Percentiles rank a stretch among this genome's conserved stretches.
phyloP scores from a whole-genome alignment of 2,329 filamentous ascomycete species.

The Exophiala aquamarina region DNA sequence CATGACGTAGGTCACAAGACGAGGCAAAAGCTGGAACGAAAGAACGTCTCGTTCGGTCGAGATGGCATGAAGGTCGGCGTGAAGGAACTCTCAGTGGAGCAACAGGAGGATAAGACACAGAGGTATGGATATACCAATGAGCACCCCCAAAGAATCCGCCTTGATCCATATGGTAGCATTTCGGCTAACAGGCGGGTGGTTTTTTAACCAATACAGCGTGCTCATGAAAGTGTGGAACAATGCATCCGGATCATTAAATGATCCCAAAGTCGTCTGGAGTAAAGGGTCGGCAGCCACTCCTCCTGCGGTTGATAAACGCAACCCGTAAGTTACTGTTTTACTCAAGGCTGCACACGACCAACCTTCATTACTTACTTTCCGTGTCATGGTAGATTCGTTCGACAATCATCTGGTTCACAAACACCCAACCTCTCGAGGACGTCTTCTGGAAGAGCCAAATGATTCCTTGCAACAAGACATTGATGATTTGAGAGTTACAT shows the following conservation, averaged over 20 bases:
- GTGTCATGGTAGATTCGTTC: constrained; percentile 9
- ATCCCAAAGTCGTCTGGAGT: constrained; percentile 42
- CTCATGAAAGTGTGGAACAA: constrained; percentile 52
- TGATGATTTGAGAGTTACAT: too few species aligned
- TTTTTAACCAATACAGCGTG: constrained; percentile 33
- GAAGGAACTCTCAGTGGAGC: constrained; percentile 57
- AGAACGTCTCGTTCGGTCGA: constrained; percentile 59
- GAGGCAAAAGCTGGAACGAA: constrained; percentile 62
- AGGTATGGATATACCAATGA: constrained; percentile 39
- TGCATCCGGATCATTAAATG: constrained; percentile 46
- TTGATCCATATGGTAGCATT: too few species aligned
- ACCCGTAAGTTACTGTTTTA: constrained; percentile 18
- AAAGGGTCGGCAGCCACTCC: constrained; percentile 13
- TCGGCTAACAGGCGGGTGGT: too few species aligned
- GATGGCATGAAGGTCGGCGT: constrained; percentile 63
- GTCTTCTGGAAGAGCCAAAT: constrained; percentile 11
- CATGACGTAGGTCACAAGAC: constrained; percentile 59
- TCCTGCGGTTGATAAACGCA: constrained; percentile 19
- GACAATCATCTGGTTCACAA: constrained; percentile 6
- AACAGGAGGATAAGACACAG: constrained; percentile 61
- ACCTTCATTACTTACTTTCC: background rate
- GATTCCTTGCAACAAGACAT: too few species aligned
- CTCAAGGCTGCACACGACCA: too few species aligned
- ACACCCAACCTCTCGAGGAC: constrained; percentile 16
- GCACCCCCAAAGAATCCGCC: too few species aligned